A percentile compares a stretch with the other conserved stretches of the same genome.
These are phyloP conservation scores for Phytophthora colocasiae DNA, from an alignment of 352 stramenopile species.

Conservation along the genomic window DNA sequence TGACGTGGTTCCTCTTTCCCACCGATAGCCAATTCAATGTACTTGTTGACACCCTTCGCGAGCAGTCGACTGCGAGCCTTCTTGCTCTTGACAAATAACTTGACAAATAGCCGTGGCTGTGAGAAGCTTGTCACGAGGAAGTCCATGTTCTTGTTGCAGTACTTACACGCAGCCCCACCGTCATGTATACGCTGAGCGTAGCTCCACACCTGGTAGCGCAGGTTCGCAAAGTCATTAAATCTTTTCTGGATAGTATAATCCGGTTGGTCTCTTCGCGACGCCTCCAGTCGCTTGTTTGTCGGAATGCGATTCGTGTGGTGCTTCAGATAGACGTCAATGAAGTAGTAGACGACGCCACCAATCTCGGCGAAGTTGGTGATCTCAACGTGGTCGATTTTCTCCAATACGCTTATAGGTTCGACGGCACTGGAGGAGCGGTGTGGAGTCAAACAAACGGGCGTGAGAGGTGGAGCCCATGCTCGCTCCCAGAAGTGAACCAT, in stretches of 20 bases:
- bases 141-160: slow-evolving; percentile 52
- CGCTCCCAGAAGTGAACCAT: slow-evolving; percentile 43
- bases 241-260: slow-evolving; percentile 52
- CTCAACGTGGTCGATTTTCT: slow-evolving; percentile 55
- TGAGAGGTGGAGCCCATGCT: slow-evolving; percentile 45
- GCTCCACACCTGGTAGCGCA: slow-evolving; percentile 57
- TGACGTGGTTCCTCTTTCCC: slow-evolving; percentile 23
- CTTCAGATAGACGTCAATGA: slow-evolving; percentile 60
- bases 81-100: slow-evolving; percentile 41
- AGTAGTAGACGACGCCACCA: slow-evolving; percentile 50
- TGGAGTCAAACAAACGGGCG: slow-evolving; percentile 44
- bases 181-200: slow-evolving; percentile 52
- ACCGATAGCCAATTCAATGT: slow-evolving; percentile 39
- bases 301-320: slow-evolving; percentile 61
- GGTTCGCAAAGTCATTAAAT: slow-evolving; percentile 60
- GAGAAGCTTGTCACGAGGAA: slow-evolving; percentile 52
- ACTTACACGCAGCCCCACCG: slow-evolving; percentile 41
- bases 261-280: slow-evolving; percentile 27
- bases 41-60: slow-evolving; percentile 43
- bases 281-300: slow-evolving; percentile 50
- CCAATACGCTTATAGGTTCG: slow-evolving; percentile 45
- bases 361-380: slow-evolving; percentile 49
- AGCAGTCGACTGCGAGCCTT: slow-evolving; percentile 37
- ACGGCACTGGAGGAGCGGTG: slow-evolving; percentile 45
- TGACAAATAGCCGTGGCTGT: slow-evolving; percentile 44